A percentile compares a stretch with the other conserved stretches of the same genome.
Evolutionary conservation across 306 rosid genomes (phyloP).

Genomic region (Quercus parvula): DNA sequence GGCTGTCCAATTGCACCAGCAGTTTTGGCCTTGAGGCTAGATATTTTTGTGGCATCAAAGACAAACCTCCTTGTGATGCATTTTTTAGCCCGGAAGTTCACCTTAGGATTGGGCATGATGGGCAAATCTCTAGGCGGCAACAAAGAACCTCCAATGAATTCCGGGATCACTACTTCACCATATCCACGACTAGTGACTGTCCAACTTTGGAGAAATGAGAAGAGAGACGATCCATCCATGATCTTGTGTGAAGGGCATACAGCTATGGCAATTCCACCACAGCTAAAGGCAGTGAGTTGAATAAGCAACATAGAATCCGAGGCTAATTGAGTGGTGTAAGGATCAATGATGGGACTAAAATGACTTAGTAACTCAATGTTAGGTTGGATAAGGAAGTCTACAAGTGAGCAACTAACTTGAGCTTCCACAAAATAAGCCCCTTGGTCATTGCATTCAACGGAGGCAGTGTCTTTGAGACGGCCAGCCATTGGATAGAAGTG

Average conservation of each 20-base stretch:
- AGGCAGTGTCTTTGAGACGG: not conserved
- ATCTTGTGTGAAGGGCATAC: slow-evolving; percentile 26
- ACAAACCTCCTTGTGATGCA: not conserved
- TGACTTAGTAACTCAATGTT: not conserved
- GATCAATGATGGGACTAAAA: not conserved
- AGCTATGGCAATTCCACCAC: slow-evolving; percentile 26
- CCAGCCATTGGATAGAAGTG: not conserved
- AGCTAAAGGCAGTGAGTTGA: slow-evolving; percentile 27
- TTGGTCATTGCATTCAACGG: not conserved
- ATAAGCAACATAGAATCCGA: not conserved
- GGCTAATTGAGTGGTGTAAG: not conserved
- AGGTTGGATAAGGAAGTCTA: not conserved
- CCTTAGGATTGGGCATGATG: not conserved
- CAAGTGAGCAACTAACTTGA: not conserved
- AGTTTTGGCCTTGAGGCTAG: not conserved
- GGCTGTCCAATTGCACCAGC: not conserved
- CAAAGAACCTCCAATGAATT: slow-evolving; percentile 3
- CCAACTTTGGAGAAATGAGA: slow-evolving; percentile 19
- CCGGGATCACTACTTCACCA: not conserved
- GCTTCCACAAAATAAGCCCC: not conserved
- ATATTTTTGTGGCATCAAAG: slow-evolving; percentile 6
- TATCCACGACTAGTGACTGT: slow-evolving; percentile 7
- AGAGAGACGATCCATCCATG: slow-evolving; percentile 19
- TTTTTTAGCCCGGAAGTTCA: not conserved
- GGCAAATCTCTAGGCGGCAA: not conserved